These are phyloP conservation scores for Cantharellus anzutake DNA, from an alignment of 768 basidiomycete genomes.

Conservation along the genomic window DNA sequence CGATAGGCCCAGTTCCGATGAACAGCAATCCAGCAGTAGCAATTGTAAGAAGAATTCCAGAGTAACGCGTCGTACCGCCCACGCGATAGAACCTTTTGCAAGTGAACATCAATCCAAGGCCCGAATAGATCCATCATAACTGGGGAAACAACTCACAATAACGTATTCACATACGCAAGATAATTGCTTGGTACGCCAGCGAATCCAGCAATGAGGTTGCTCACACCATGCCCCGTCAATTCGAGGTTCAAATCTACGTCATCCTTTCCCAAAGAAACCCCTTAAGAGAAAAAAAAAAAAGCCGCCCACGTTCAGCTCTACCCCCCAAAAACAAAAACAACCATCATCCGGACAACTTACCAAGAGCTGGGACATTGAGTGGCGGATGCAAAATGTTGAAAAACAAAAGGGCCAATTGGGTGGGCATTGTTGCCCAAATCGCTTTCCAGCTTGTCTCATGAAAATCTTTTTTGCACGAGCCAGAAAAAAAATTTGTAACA, in stretches of 20 bases:
- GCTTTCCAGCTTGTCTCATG: constrained; percentile 37
- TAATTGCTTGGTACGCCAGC: constrained; percentile 44
- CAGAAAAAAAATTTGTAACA: neutral
- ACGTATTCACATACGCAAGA: constrained; percentile 73
- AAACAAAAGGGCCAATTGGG: constrained; percentile 82
- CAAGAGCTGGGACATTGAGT: constrained; percentile 75
- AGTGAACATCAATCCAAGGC: no score
- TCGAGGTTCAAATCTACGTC: constrained; percentile 79
- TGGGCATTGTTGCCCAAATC: constrained; percentile 73
- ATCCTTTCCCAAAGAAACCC: constrained; percentile 77
- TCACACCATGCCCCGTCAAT: constrained; percentile 80
- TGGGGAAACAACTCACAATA: constrained; percentile 30
- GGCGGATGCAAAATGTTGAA: constrained; percentile 77
- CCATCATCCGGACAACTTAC: constrained; percentile 17
- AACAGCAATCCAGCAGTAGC: constrained; percentile 54
- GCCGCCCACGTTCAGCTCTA: neutral
- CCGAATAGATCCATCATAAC: no score
- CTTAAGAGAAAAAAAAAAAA: constrained; percentile 18
- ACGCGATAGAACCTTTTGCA: constrained; percentile 66
- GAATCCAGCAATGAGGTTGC: constrained; percentile 66
- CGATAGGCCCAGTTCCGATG: constrained; percentile 76
- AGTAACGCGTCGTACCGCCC: constrained; percentile 66
- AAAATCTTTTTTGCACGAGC: constrained; percentile 28
- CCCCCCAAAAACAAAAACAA: neutral
- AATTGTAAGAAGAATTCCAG: constrained; percentile 69